A percentile compares a stretch with the other conserved stretches of the same genome.
Conservation (phyloP, 2,329 filamentous ascomycete species). For the Claviceps maximensis region DNA sequence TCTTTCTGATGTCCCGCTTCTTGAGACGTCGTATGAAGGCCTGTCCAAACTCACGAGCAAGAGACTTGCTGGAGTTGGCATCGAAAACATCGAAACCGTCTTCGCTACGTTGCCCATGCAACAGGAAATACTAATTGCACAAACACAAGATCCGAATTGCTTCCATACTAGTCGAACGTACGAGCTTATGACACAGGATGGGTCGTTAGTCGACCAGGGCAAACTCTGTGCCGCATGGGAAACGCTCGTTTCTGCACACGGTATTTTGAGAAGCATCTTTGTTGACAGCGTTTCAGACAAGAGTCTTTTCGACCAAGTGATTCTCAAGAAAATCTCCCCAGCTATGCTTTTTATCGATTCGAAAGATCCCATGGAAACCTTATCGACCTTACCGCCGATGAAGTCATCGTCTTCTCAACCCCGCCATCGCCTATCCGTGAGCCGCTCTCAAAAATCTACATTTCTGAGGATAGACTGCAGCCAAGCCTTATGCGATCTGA, state of each 20-base stretch:
- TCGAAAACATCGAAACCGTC: constrained; percentile 34
- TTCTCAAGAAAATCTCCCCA: constrained; percentile 33
- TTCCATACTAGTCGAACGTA: constrained; percentile 35
- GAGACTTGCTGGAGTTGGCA: constrained; percentile 25
- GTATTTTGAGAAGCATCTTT: constrained; percentile 36
- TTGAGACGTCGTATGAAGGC: constrained; percentile 33
- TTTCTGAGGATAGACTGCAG: constrained; percentile 37
- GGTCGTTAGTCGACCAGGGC: constrained; percentile 26
- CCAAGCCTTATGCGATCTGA: constrained; percentile 35
- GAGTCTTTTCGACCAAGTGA: constrained; percentile 36
- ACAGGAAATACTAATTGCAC: constrained; percentile 35
- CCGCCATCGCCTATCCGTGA: constrained; percentile 37
- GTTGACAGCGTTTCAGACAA: constrained; percentile 35
- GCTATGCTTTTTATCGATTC: constrained; percentile 41
- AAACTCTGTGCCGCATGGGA: constrained; percentile 38
- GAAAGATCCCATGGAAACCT: constrained; percentile 23
- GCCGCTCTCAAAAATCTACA: constrained; percentile 28
- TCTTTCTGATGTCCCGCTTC: constrained; percentile 33
- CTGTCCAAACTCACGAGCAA: constrained; percentile 30
- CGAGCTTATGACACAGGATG: constrained; percentile 27
- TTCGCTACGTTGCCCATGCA: constrained; percentile 34
- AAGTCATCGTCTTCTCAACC: constrained; percentile 25
- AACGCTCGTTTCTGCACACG: constrained; percentile 30
- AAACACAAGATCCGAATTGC: constrained; percentile 26
- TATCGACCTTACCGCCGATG: constrained; percentile 27